Evolutionary conservation across 78 protist genomes (phyloP).

Genomic region (Dictyostelium intermedium): DNA sequence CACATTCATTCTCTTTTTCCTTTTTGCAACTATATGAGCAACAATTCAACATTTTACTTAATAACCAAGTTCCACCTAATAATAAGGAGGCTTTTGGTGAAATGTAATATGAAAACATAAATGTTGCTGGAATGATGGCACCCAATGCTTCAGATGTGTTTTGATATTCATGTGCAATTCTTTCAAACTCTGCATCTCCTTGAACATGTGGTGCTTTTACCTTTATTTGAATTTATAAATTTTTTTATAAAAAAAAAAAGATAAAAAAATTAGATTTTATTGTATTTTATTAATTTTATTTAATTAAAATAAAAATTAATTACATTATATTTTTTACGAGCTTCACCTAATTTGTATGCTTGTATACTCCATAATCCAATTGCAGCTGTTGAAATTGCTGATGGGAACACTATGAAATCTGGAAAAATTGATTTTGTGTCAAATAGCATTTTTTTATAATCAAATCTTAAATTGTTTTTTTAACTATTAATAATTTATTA

Average conservation of each 20-base stretch:
- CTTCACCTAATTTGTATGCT: slow-evolving; percentile 11
- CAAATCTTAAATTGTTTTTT: too few relatives aligned
- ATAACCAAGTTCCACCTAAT: slow-evolving; percentile 22
- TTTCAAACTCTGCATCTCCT: slow-evolving; percentile 53
- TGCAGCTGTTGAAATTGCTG: not conserved
- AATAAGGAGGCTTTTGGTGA: slow-evolving; percentile 43
- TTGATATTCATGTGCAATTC: not conserved
- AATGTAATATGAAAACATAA: slow-evolving; percentile 22
- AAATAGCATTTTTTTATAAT: not conserved
- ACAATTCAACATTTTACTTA: slow-evolving; percentile 8
- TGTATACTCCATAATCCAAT: not conserved
- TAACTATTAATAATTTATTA: too few relatives aligned
- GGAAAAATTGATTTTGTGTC: not conserved
- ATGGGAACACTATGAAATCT: slow-evolving; percentile 28
- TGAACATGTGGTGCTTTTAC: slow-evolving; percentile 33
- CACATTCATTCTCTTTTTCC: slow-evolving; percentile 19
- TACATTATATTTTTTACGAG: slow-evolving; percentile 24
- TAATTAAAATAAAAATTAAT: not conserved
- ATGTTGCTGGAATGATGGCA: slow-evolving; percentile 9
- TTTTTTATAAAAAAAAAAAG: not conserved
- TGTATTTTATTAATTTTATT: not conserved
- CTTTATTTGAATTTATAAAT: not conserved
- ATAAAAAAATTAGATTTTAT: not conserved
- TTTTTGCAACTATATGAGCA: slow-evolving; percentile 17
- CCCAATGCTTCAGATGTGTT: slow-evolving; percentile 12